Percentiles rank a stretch among this genome's conserved stretches.
These are phyloP conservation scores for Ogataea henricii DNA, from an alignment of 805 yeast species.

Conservation along the genomic window DNA sequence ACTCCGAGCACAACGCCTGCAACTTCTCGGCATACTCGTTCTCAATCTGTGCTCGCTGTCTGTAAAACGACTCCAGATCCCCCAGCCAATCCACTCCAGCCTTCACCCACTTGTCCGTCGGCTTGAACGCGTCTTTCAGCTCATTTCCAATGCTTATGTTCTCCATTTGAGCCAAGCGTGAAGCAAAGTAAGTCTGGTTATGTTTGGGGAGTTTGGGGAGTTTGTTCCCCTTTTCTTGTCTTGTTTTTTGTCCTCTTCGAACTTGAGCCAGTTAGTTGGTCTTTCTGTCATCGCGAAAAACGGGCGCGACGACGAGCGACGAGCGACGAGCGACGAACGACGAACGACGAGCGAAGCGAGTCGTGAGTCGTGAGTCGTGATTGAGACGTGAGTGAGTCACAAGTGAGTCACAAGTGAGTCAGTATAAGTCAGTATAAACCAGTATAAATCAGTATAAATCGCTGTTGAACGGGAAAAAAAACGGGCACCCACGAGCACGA, in stretches of 20 bases:
- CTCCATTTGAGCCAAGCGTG: constrained; percentile 20
- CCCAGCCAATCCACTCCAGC: constrained; percentile 72
- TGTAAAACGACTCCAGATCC: constrained; percentile 81
- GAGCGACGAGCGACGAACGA: too few relatives aligned
- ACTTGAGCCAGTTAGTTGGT: constrained; percentile 3
- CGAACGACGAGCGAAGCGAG: too few relatives aligned
- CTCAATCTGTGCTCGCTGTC: constrained; percentile 80
- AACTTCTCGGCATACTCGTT: constrained; percentile 77
- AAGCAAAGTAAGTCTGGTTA: neutral
- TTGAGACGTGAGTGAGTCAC: too few relatives aligned
- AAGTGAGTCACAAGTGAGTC: too few relatives aligned
- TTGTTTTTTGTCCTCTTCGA: neutral
- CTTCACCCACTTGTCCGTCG: constrained; percentile 76
- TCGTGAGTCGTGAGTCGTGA: too few relatives aligned
- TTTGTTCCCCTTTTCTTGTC: neutral
- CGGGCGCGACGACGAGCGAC: too few relatives aligned
- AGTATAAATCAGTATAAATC: too few relatives aligned
- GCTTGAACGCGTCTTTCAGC: constrained; percentile 75
- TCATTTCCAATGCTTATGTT: constrained; percentile 63
- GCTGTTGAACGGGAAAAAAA: too few relatives aligned
- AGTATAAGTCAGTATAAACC: too few relatives aligned
- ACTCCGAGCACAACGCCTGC: constrained; percentile 62
- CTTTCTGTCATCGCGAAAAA: neutral
- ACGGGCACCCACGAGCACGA: too few relatives aligned
- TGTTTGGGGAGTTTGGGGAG: too few relatives aligned